These are phyloP conservation scores for Nephelium lappaceum DNA, from an alignment of 345 rosid genomes.

Conservation along the genomic window DNA sequence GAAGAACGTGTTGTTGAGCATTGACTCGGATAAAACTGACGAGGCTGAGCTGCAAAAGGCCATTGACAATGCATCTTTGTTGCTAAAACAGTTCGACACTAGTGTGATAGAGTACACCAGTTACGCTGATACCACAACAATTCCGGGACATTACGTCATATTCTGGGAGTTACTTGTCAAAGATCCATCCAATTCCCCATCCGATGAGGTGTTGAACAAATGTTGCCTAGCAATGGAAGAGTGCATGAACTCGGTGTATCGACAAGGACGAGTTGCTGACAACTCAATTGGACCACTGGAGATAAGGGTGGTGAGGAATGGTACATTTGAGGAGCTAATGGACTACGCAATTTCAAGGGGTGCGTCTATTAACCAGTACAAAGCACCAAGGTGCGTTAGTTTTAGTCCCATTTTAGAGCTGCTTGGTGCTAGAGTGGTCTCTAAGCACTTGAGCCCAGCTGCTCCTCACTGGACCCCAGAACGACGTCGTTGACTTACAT, in stretches of 20 bases:
- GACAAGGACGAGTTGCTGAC: slow-evolving; percentile 85
- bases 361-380: slow-evolving; percentile 91
- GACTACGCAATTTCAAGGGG: slow-evolving; percentile 89
- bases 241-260: slow-evolving; percentile 71
- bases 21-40: slow-evolving; percentile 88
- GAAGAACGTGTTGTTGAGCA: slow-evolving; percentile 83
- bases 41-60: slow-evolving; percentile 87
- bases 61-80: slow-evolving; percentile 58
- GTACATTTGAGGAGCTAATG: slow-evolving; percentile 94
- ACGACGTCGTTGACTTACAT: slow-evolving; percentile 36
- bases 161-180: slow-evolving; percentile 73
- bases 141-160: slow-evolving; percentile 89
- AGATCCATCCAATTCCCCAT: slow-evolving; percentile 45
- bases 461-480: slow-evolving; percentile 74
- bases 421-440: slow-evolving; percentile 68
- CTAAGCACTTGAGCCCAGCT: slow-evolving; percentile 72
- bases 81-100: slow-evolving; percentile 52
- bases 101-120: slow-evolving; percentile 86
- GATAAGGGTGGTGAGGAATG: slow-evolving; percentile 71
- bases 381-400: slow-evolving; percentile 85
- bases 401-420: slow-evolving; percentile 78
- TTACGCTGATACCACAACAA: slow-evolving; percentile 61
- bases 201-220: slow-evolving; percentile 43
- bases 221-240: slow-evolving; percentile 87
- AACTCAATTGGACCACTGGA: slow-evolving; percentile 88